These are phyloP conservation scores for Debaryomyces fabryi DNA, from an alignment of 1,139 yeast genomes.

Conservation along the genomic window DNA sequence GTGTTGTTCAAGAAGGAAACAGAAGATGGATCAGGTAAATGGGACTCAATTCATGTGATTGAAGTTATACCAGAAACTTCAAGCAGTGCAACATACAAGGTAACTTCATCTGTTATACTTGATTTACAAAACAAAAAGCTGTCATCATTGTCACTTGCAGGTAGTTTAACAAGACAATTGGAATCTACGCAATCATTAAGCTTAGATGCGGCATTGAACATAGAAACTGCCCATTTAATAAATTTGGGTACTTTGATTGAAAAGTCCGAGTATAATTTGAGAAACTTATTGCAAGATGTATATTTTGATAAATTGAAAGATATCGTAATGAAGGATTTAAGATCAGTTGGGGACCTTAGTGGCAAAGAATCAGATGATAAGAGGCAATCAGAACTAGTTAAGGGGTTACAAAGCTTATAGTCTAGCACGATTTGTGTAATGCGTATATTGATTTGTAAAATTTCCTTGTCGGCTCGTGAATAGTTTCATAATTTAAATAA, in stretches of 20 bases:
- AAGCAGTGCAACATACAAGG: conserved; percentile 60
- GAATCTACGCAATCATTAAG: conserved; percentile 49
- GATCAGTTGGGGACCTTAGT: conserved; percentile 52
- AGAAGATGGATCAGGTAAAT: conserved; percentile 57
- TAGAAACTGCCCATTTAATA: conserved; percentile 71
- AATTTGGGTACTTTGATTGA: conserved; percentile 86
- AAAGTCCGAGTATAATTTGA: conserved; percentile 83
- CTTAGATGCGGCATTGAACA: conserved; percentile 39
- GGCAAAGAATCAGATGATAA: conserved; percentile 41
- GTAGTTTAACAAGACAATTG: conserved; percentile 83
- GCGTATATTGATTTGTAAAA: neutral
- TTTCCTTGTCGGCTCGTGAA: neutral
- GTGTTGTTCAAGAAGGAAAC: conserved; percentile 77
- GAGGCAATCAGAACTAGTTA: conserved; percentile 53
- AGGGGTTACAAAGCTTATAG: conserved; percentile 44
- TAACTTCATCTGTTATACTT: conserved; percentile 87
- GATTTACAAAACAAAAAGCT: conserved; percentile 48
- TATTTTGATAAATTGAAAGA: conserved; percentile 95
- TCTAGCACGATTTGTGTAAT: neutral
- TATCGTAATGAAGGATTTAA: conserved; percentile 66
- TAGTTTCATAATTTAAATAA: conserved; percentile 2
- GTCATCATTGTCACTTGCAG: conserved; percentile 62
- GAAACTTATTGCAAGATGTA: conserved; percentile 88
- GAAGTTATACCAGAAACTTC: conserved; percentile 62
- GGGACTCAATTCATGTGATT: conserved; percentile 94